Evolutionary conservation across 305 asterid genomes (phyloP).

Genomic region (Caryopteris hybrid): DNA sequence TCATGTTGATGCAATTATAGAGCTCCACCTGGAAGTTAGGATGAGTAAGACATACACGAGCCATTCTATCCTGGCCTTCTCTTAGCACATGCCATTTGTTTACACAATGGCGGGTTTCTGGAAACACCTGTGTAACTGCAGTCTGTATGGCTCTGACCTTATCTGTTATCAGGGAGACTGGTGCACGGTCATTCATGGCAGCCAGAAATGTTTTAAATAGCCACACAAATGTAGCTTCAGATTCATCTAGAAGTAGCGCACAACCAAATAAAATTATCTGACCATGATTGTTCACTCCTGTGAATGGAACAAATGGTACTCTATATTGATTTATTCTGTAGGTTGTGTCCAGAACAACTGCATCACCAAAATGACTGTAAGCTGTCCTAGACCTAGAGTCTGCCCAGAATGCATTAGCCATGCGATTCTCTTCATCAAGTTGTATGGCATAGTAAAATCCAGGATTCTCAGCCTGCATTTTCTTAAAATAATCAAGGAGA

Average conservation of each 20-base stretch:
- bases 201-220: constrained; percentile 78
- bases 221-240: constrained; percentile 80
- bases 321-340: constrained; percentile 54
- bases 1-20: constrained; percentile 67
- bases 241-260: constrained; percentile 76
- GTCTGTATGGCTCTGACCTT: constrained; percentile 51
- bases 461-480: constrained; percentile 88
- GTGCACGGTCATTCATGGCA: constrained; percentile 63
- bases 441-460: constrained; percentile 90
- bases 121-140: constrained; percentile 66
- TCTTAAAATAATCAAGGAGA: constrained; percentile 83
- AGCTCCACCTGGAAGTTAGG: constrained; percentile 73
- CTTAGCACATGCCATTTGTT: constrained; percentile 75
- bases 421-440: constrained; percentile 79
- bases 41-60: constrained; percentile 50
- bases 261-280: constrained; percentile 77
- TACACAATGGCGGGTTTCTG: constrained; percentile 58
- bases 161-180: constrained; percentile 65
- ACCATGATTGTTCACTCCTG: constrained; percentile 91
- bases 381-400: constrained; percentile 85
- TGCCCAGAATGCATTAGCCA: constrained; percentile 89
- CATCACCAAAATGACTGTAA: constrained; percentile 73
- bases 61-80: constrained; percentile 75
- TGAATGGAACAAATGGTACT: constrained; percentile 79
- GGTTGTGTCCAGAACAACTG: constrained; percentile 60